Evolutionary conservation across 352 stramenopile genomes (phyloP), one percentile per base, ranked within the genome.

Genomic region (Phytophthora megakarya): DNA sequence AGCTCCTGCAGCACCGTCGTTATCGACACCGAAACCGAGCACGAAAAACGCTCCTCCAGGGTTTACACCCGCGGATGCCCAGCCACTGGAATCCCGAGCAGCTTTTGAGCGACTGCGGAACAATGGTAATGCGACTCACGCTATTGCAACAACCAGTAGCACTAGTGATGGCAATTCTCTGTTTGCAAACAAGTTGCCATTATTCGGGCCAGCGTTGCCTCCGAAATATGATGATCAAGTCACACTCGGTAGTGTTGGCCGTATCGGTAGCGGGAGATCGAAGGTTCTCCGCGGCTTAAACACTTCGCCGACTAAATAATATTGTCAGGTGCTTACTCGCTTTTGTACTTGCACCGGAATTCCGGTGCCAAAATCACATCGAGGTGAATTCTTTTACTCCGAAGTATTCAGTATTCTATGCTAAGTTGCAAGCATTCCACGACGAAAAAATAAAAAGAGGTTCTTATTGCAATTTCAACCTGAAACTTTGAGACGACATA

Each of bases 51-150:
- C 74, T 1, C 76, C 80, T 18, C 82, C 82, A 19, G 82, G 82
- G 21, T 91, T 91, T 65, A 80, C 80, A 1, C 49, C 82, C 3
- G 80, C 73, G 0, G 82, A 91, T 52, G 82, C 82, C 3, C 78
- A 84, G 16, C 82, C 82, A 1, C 23, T 74, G 39, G 78, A 81
- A 28, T 67, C 78, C 2, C 72, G 67, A 23, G 78, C 70, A 26
- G 80, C 80, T 18, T 89, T 89, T 46, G 73, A 80, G 39, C 70
- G 61, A 9, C 69, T 86, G 38, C 63, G 64, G 32, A 59, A 32
- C 16, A 40, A 48, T 19, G 32, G 18, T 9, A 18, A 22, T 6
- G 2, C 46, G 28, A 33, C 19, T 19, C 28, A 18, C 23, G 57
- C 46, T 12, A n/a, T 19, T 16, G 16, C 40, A 23, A 48, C 15